These are phyloP conservation scores for Dimargaris cristalligena DNA, from an alignment of 192 early-diverging fungal species.

Conservation along the genomic window DNA sequence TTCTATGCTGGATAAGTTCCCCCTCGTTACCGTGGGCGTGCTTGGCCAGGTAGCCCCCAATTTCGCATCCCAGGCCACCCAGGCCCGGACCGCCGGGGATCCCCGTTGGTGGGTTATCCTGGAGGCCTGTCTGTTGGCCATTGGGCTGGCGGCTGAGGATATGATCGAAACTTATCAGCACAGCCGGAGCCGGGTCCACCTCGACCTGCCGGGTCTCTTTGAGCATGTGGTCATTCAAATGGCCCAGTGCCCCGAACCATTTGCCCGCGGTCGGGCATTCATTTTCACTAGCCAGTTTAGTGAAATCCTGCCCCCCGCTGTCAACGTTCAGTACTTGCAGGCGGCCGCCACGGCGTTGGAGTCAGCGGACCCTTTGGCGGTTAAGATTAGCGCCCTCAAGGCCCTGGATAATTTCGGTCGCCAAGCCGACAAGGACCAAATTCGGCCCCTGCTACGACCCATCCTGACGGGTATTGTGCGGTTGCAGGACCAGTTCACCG, in stretches of 20 bases:
- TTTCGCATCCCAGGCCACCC: constrained; percentile 32
- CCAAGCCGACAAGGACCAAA: constrained; percentile 15
- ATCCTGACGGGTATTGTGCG: constrained; percentile 24
- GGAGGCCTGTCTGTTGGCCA: constrained; percentile 63
- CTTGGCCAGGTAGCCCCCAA: constrained; percentile 32
- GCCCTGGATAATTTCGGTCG: constrained; percentile 27
- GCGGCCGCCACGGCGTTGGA: constrained; percentile 58
- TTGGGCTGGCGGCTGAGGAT: constrained; percentile 45
- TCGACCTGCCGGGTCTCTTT: constrained; percentile 64
- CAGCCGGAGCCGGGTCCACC: constrained; percentile 20
- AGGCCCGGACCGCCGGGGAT: constrained; percentile 29
- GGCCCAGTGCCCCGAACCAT: constrained; percentile 42
- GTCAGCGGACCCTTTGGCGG: constrained; percentile 17
- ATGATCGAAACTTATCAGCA: constrained; percentile 36
- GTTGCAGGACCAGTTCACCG: constrained; percentile 23
- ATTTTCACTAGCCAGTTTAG: constrained; percentile 75
- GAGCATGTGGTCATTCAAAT: constrained; percentile 60
- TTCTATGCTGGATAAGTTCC: constrained; percentile 36
- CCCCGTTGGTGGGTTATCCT: constrained; percentile 70
- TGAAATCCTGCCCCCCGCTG: constrained; percentile 40
- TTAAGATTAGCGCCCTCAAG: constrained; percentile 27
- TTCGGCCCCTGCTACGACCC: constrained; percentile 18
- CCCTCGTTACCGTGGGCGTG: constrained; percentile 31
- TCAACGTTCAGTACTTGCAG: constrained; percentile 51
- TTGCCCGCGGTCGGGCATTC: constrained; percentile 78